These are phyloP conservation scores for Lepidopterella palustris DNA, from an alignment of 495 filamentous ascomycete genomes.

Conservation along the genomic window DNA sequence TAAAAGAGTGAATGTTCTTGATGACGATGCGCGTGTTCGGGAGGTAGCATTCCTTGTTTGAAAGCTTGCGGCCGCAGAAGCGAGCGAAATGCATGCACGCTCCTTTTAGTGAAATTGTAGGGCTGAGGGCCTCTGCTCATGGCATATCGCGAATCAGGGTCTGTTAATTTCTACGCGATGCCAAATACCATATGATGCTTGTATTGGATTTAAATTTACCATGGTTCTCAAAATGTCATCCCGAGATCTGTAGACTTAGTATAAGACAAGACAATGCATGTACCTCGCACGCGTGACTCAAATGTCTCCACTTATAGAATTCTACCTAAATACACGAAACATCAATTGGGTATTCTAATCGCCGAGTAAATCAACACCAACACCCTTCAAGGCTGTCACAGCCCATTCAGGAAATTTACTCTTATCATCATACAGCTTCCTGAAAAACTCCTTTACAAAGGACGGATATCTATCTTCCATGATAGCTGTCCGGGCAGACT, in stretches of 20 bases:
- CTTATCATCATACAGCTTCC: slow-evolving; percentile 59
- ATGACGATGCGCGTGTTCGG: slow-evolving; percentile 1
- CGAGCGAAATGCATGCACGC: neutral
- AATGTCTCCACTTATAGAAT: neutral
- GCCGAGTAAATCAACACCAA: slow-evolving; percentile 74
- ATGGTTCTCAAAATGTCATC: no score
- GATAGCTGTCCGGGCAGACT: slow-evolving; percentile 65
- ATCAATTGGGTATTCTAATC: no score
- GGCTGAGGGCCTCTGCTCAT: neutral
- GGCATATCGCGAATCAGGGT: no score
- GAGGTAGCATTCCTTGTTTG: neutral
- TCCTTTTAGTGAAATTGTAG: neutral
- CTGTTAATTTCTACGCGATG: no score
- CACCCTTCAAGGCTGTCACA: slow-evolving; percentile 67
- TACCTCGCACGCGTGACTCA: neutral
- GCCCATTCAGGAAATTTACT: slow-evolving; percentile 74
- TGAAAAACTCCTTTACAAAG: slow-evolving; percentile 75
- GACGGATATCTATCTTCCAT: slow-evolving; percentile 72
- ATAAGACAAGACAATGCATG: neutral
- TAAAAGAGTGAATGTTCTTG: neutral
- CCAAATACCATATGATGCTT: no score
- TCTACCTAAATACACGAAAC: no score
- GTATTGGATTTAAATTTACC: no score
- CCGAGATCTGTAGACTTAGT: no score
- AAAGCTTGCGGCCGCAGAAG: neutral